Conservation (phyloP, 2,329 filamentous ascomycete genomes). For the Endoconidiophora polonica region DNA sequence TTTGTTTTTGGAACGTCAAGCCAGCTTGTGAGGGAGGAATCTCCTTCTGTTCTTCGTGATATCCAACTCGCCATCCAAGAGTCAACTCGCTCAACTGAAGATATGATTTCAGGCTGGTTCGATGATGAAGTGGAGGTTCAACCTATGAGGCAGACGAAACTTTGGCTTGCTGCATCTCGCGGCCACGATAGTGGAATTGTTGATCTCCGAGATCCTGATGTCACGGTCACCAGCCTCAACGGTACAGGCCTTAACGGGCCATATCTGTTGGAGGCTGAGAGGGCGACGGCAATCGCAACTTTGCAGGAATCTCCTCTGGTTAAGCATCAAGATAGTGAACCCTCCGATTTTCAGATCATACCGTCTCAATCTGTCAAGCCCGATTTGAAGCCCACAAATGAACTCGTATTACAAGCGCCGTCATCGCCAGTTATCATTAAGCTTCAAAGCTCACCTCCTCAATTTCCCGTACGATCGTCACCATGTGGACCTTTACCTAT, state of each 20-base stretch:
- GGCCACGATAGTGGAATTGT: constrained; percentile 35
- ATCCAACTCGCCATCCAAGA: constrained; percentile 43
- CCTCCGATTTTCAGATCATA: constrained; percentile 4
- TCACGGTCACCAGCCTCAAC: neutral
- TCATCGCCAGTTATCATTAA: neutral
- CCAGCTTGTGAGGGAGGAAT: constrained; percentile 59
- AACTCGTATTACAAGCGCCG: neutral
- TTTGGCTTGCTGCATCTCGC: constrained; percentile 59
- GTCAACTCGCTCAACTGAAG: constrained; percentile 28
- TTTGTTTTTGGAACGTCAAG: constrained; percentile 78
- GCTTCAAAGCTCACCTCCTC: neutral
- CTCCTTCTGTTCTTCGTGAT: constrained; percentile 46
- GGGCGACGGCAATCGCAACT: neutral
- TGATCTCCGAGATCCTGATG: constrained; percentile 29
- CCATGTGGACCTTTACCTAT: neutral
- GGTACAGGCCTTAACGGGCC: neutral
- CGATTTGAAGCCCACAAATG: neutral
- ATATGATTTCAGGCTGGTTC: constrained; percentile 1
- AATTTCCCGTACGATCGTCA: constrained; percentile 7
- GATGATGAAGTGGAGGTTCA: neutral
- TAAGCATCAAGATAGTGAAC: constrained; percentile 1
- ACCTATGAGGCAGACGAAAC: constrained; percentile 20
- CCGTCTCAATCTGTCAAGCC: neutral
- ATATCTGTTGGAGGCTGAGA: neutral
- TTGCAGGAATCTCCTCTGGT: neutral